A percentile compares a stretch with the other conserved stretches of the same genome.
These are phyloP conservation scores for Phytopythium montanum DNA, from an alignment of 352 stramenopile species.

Conservation along the genomic window DNA sequence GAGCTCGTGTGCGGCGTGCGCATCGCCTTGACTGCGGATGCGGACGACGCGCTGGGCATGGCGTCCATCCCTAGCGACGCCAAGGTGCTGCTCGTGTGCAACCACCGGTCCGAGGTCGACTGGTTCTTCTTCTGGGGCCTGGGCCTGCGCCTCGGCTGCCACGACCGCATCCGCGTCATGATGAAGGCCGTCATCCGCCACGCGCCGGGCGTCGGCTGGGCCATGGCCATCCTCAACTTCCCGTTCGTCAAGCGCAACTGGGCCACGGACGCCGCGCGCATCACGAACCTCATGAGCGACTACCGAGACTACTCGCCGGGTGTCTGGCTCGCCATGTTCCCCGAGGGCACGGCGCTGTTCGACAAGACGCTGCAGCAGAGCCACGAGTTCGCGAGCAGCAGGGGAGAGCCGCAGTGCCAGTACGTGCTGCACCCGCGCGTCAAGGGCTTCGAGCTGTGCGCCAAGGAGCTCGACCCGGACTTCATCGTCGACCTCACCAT, in stretches of 20 bases:
- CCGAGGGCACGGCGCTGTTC: slow-evolving; percentile 71
- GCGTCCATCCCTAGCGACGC: slow-evolving; percentile 32
- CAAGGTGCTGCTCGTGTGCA: slow-evolving; percentile 62
- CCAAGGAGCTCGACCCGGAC: slow-evolving; percentile 57
- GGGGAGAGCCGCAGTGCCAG: slow-evolving; percentile 41
- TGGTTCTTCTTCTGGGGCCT: slow-evolving; percentile 85
- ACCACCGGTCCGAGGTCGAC: slow-evolving; percentile 80
- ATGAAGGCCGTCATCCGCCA: slow-evolving; percentile 69
- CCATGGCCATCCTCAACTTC: slow-evolving; percentile 65
- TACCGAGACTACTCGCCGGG: slow-evolving; percentile 47
- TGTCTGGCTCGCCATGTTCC: slow-evolving; percentile 77
- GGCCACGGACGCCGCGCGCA: slow-evolving; percentile 51
- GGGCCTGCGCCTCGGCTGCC: slow-evolving; percentile 51
- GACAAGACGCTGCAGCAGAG: slow-evolving; percentile 59
- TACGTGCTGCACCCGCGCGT: slow-evolving; percentile 70
- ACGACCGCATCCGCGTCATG: slow-evolving; percentile 77
- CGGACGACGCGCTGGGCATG: slow-evolving; percentile 19
- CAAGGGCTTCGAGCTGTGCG: slow-evolving; percentile 65
- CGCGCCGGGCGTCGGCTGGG: slow-evolving; percentile 59
- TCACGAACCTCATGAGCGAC: slow-evolving; percentile 41
- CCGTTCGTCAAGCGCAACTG: slow-evolving; percentile 73
- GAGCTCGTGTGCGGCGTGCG: slow-evolving; percentile 55
- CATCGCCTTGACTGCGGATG: slow-evolving; percentile 53
- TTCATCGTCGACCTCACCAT: slow-evolving; percentile 76
- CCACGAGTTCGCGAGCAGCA: slow-evolving; percentile 51